These are phyloP conservation scores for Arabis hirsuta DNA, from an alignment of 345 rosid genomes.

Conservation along the genomic window DNA sequence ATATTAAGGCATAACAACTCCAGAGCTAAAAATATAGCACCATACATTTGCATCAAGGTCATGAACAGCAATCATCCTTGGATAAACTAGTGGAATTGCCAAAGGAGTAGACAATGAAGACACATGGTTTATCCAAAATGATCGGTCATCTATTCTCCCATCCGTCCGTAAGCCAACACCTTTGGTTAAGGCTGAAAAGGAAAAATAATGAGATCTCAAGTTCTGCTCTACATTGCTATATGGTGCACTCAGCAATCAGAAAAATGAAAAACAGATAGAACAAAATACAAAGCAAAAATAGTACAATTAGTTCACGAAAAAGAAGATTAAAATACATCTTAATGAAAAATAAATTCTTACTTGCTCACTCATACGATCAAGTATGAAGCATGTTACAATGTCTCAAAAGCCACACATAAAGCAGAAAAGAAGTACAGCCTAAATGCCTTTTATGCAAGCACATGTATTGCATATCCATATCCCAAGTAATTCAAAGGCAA, in stretches of 20 bases:
- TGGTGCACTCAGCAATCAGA: conserved; percentile 1
- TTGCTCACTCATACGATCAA: conserved; percentile 19
- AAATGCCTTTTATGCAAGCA: conserved; percentile 1
- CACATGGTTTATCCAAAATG: conserved; percentile 79
- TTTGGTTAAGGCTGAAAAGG: conserved; percentile 76
- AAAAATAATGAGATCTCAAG: conserved; percentile 17
- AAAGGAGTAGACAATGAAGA: conserved; percentile 73
- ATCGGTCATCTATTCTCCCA: conserved; percentile 89
- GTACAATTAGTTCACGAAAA: background rate
- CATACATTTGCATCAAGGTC: conserved; percentile 72
- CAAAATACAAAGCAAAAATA: conserved; percentile 13
- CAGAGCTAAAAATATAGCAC: conserved; percentile 6
- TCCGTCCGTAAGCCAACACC: conserved; percentile 74
- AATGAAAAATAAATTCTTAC: conserved; percentile 5
- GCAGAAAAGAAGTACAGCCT: background rate
- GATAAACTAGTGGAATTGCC: conserved; percentile 82
- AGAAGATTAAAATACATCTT: conserved; percentile 1
- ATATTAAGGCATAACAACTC: background rate
- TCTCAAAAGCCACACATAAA: conserved; percentile 5
- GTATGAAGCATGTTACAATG: conserved; percentile 14
- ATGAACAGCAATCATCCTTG: conserved; percentile 87
- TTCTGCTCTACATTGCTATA: conserved; percentile 14
- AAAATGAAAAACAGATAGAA: background rate
- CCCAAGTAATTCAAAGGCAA: background rate
- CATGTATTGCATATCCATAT: background rate